phyloP scores from a whole-genome alignment of 768 basidiomycete genomes.

The Phaeotremella skinneri region DNA sequence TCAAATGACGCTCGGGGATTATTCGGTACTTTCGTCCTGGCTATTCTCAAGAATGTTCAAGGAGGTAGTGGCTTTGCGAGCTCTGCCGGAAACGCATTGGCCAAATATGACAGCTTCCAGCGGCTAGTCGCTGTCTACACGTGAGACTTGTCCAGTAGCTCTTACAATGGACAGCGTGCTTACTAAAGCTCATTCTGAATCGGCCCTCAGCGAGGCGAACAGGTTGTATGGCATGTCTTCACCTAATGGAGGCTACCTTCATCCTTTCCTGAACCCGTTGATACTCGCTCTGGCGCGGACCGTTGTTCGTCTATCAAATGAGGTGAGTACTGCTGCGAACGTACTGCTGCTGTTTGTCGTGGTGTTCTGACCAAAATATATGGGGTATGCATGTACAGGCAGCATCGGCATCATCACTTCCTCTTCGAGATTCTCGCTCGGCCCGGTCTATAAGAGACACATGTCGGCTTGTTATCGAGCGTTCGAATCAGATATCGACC shows the following conservation, averaged over 20 bases:
- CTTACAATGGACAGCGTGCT: background rate
- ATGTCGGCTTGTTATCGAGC: slow-evolving; percentile 38
- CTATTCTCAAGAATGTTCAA: slow-evolving; percentile 18
- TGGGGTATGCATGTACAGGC: slow-evolving; percentile 28
- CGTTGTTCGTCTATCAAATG: slow-evolving; percentile 12
- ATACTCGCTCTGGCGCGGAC: slow-evolving; percentile 24
- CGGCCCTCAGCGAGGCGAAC: slow-evolving; percentile 31
- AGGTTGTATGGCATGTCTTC: slow-evolving; percentile 31
- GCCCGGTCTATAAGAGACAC: slow-evolving; percentile 39
- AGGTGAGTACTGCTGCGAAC: too few species aligned
- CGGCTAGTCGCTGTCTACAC: slow-evolving; percentile 20
- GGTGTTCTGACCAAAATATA: too few species aligned
- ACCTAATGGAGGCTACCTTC: slow-evolving; percentile 24
- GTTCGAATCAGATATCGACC: slow-evolving; percentile 33
- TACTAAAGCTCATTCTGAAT: slow-evolving; percentile 1
- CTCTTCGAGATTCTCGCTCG: slow-evolving; percentile 26
- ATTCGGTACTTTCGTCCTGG: slow-evolving; percentile 19
- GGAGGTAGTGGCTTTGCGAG: background rate
- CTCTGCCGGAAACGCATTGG: background rate
- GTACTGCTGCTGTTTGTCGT: too few species aligned
- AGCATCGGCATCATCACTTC: slow-evolving; percentile 27
- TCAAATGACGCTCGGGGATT: slow-evolving; percentile 14
- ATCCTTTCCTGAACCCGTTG: slow-evolving; percentile 34
- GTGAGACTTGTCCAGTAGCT: slow-evolving; percentile 14
- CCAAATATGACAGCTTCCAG: slow-evolving; percentile 19